Evolutionary conservation across 306 rosid species (phyloP).

Genomic region (Fagus crenata): DNA sequence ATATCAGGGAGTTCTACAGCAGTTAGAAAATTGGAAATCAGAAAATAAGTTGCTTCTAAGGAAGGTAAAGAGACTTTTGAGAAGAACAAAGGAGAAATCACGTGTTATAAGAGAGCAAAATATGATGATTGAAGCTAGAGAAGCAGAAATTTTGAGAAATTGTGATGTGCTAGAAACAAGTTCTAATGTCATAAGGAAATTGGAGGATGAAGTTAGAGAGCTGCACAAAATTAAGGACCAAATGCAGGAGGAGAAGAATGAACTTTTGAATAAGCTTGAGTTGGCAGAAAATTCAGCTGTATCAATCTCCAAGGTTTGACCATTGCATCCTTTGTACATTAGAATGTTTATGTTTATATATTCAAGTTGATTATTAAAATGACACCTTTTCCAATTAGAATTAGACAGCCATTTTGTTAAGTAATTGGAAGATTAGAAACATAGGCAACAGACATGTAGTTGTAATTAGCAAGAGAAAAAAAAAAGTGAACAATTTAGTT

Average conservation of each 20-base stretch:
- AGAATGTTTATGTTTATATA: neutral
- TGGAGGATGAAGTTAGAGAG: slow-evolving; percentile 54
- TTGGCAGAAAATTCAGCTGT: slow-evolving; percentile 39
- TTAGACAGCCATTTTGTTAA: too few relatives aligned
- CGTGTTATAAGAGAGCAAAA: slow-evolving; percentile 35
- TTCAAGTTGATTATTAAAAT: neutral
- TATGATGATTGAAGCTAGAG: slow-evolving; percentile 49
- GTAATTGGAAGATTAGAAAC: too few relatives aligned
- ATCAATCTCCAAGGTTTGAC: slow-evolving; percentile 39
- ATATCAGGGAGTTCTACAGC: slow-evolving; percentile 39
- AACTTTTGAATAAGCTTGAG: slow-evolving; percentile 43
- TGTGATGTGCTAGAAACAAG: slow-evolving; percentile 42
- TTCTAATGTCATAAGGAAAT: slow-evolving; percentile 27
- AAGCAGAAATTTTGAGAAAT: slow-evolving; percentile 45
- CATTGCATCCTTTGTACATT: neutral
- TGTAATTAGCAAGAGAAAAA: too few relatives aligned
- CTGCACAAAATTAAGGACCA: slow-evolving; percentile 39
- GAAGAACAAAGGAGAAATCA: slow-evolving; percentile 49
- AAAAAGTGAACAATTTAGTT: too few relatives aligned
- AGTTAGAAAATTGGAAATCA: slow-evolving; percentile 49
- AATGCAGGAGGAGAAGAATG: slow-evolving; percentile 50
- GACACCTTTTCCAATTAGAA: too few relatives aligned
- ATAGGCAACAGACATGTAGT: too few relatives aligned
- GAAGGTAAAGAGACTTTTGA: slow-evolving; percentile 45
- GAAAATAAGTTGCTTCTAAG: slow-evolving; percentile 48